Percentiles rank a stretch among this genome's conserved stretches.
Evolutionary conservation across 106 monocot genomes (phyloP).

Genomic region (Dendrobium huoshanense): DNA sequence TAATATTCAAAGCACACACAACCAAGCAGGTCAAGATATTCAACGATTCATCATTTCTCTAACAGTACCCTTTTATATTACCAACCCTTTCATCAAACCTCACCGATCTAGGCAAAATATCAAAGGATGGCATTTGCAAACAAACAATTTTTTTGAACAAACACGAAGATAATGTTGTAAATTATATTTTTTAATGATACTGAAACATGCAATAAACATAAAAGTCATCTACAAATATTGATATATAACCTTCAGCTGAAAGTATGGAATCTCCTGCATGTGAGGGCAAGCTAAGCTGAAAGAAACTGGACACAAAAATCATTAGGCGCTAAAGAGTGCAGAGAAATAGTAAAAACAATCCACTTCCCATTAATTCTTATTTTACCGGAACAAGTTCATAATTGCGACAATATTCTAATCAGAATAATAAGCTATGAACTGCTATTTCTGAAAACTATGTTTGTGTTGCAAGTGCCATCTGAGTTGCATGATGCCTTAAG

Average conservation of each 20-base stretch:
- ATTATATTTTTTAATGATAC: background rate
- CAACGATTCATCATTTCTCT: slow-evolving; percentile 5
- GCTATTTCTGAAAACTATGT: background rate
- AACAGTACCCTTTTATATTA: background rate
- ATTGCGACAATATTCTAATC: background rate
- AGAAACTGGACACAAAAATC: background rate
- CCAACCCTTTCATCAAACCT: background rate
- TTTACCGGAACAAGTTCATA: background rate
- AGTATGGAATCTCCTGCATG: background rate
- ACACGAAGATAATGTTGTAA: background rate
- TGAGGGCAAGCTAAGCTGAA: background rate
- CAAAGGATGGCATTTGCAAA: background rate
- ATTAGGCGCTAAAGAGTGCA: background rate
- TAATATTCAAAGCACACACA: background rate
- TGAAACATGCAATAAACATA: no score
- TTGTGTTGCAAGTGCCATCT: background rate
- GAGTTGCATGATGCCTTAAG: background rate
- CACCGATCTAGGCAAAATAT: background rate
- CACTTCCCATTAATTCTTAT: background rate
- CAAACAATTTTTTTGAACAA: no score
- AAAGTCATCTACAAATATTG: background rate
- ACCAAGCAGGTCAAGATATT: background rate
- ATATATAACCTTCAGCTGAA: background rate
- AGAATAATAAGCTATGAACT: background rate
- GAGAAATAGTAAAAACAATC: background rate